These are phyloP conservation scores for Phytophthora foliorum DNA, from an alignment of 352 stramenopile genomes.

Conservation along the genomic window DNA sequence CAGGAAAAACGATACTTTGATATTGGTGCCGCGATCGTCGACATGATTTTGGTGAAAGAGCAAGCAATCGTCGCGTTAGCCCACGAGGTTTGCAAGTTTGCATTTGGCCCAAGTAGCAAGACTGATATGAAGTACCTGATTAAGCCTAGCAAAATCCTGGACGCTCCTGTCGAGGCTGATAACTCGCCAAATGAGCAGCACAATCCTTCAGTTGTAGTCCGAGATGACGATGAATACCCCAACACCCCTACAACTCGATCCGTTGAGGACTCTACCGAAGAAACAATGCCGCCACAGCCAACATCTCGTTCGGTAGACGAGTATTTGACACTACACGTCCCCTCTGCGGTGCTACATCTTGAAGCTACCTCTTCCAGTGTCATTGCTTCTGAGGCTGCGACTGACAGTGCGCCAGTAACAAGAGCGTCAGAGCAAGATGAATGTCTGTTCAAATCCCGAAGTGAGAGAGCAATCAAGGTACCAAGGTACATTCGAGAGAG, in stretches of 20 bases:
- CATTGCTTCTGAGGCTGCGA: conserved; percentile 1
- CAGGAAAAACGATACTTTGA: conserved; percentile 75
- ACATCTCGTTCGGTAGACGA: conserved; percentile 30
- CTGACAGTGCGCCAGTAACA: conserved; percentile 15
- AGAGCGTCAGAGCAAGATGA: conserved; percentile 15
- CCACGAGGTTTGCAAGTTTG: conserved; percentile 53
- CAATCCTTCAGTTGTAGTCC: neutral
- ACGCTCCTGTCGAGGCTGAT: neutral
- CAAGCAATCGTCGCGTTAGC: conserved; percentile 42
- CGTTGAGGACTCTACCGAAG: conserved; percentile 16
- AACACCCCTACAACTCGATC: conserved; percentile 36
- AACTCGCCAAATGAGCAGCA: conserved; percentile 5
- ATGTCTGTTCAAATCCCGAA: conserved; percentile 1
- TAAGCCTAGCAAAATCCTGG: conserved; percentile 1
- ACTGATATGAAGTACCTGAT: conserved; percentile 16
- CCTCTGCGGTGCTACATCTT: conserved; percentile 25
- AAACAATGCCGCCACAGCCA: conserved; percentile 24
- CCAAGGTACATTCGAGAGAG: conserved; percentile 5
- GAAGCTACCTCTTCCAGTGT: conserved; percentile 27
- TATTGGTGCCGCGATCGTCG: conserved; percentile 57
- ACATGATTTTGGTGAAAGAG: conserved; percentile 46
- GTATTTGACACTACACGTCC: conserved; percentile 30
- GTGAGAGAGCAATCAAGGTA: conserved; percentile 3
- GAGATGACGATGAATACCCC: conserved; percentile 11
- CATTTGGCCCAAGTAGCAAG: conserved; percentile 20